Evolutionary conservation across 345 rosid species (phyloP).

Genomic region (Clarkia xantiana): DNA sequence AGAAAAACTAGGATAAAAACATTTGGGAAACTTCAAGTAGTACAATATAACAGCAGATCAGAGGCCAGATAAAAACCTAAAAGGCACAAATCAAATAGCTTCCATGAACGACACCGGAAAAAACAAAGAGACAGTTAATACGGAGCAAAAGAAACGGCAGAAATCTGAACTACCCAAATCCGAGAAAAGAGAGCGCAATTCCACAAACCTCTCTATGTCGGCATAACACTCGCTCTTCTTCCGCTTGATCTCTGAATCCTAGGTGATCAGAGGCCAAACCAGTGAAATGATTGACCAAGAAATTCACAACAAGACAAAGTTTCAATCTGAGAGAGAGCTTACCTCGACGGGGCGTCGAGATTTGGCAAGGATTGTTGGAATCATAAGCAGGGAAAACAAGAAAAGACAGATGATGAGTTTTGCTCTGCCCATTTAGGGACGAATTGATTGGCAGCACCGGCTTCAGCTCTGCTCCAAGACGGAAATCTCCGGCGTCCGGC

Average conservation of each 20-base stretch:
- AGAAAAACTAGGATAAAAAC: too few species aligned
- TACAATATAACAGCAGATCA: too few species aligned
- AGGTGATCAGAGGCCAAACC: background rate
- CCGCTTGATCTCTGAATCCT: slow-evolving; percentile 52
- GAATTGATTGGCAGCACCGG: too few species aligned
- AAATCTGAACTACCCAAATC: background rate
- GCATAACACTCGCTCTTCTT: slow-evolving; percentile 58
- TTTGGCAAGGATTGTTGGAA: slow-evolving; percentile 23
- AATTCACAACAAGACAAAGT: background rate
- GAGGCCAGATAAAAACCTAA: too few species aligned
- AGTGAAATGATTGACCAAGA: background rate
- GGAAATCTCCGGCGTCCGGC: too few species aligned
- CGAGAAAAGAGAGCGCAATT: background rate
- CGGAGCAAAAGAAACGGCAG: too few species aligned
- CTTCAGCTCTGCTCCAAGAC: too few species aligned
- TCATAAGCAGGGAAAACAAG: slow-evolving; percentile 8
- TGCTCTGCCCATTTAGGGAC: too few species aligned
- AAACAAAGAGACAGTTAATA: too few species aligned
- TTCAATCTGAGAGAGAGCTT: slow-evolving; percentile 5
- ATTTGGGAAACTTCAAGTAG: too few species aligned
- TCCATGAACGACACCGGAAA: too few species aligned
- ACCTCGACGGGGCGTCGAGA: slow-evolving; percentile 42
- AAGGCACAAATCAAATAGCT: too few species aligned
- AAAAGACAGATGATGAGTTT: slow-evolving; percentile 10
- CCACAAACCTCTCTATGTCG: slow-evolving; percentile 48